Evolutionary conservation across 495 filamentous ascomycete species (phyloP).

Genomic region (Podospora pseudocomata): DNA sequence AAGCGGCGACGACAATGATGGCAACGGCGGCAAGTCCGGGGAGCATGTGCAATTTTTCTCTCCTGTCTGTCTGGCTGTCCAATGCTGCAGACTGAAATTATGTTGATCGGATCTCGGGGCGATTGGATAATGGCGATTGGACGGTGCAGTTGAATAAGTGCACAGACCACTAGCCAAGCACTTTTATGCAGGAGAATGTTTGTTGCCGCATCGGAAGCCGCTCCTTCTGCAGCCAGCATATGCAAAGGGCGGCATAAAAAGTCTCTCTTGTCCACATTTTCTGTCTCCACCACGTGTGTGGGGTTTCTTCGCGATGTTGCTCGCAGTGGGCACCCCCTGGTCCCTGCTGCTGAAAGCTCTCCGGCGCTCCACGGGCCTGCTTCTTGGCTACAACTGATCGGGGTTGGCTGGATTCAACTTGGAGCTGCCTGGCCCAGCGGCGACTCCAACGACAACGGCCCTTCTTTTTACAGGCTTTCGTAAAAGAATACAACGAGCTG

Average conservation of each 20-base stretch:
- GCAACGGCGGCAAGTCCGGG: not conserved
- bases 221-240: not conserved
- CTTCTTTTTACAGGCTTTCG: not conserved
- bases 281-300: slow-evolving; percentile 2
- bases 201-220: slow-evolving; percentile 5
- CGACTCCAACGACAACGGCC: not conserved
- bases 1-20: not conserved
- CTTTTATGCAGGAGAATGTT: not conserved
- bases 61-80: not conserved
- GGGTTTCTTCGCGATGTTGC: not conserved
- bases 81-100: not conserved
- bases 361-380: no score
- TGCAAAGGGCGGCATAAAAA: slow-evolving; percentile 10
- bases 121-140: slow-evolving; percentile 6
- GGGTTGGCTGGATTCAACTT: not conserved
- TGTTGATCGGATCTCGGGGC: slow-evolving; percentile 8
- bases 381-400: not conserved
- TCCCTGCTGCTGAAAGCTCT: not conserved
- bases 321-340: not conserved
- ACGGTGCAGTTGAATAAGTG: not conserved
- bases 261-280: not conserved
- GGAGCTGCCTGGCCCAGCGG: not conserved
- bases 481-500: not conserved
- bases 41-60: not conserved
- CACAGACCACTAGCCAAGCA: not conserved